Percentiles rank a stretch among this genome's conserved stretches.
These are phyloP conservation scores for Orbilia blumenaviensis DNA, from an alignment of 2,329 filamentous ascomycete species.

Conservation along the genomic window DNA sequence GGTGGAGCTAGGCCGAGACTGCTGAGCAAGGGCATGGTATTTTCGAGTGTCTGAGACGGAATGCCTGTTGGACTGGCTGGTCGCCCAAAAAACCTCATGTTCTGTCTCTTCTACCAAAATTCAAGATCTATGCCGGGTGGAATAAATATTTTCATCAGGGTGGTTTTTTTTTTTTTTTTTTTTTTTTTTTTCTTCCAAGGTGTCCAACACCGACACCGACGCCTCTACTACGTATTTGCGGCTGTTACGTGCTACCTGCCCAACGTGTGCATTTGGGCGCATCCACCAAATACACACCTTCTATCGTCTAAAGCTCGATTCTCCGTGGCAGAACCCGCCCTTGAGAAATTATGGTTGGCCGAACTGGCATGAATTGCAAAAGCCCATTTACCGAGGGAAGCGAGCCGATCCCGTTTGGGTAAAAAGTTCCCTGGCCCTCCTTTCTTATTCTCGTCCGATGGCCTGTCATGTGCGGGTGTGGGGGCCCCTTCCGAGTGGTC, in stretches of 20 bases:
- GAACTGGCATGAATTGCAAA: constrained; percentile 28
- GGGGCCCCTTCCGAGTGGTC: constrained; percentile 51
- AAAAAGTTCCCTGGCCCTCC: constrained; percentile 10
- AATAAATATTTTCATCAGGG: constrained; percentile 9
- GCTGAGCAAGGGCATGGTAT: constrained; percentile 4
- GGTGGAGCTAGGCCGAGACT: constrained; percentile 18
- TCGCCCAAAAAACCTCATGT: neutral
- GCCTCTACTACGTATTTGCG: constrained; percentile 9
- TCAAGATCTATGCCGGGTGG: constrained; percentile 9
- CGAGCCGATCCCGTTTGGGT: constrained; percentile 27
- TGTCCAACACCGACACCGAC: neutral
- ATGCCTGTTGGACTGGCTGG: neutral
- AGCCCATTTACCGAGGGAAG: constrained; percentile 42
- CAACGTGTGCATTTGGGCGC: neutral
- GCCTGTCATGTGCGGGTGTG: constrained; percentile 48
- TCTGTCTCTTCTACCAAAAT: neutral
- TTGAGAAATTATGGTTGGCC: constrained; percentile 10
- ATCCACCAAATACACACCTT: constrained; percentile 1
- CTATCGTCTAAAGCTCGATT: constrained; percentile 13
- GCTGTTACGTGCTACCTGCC: constrained; percentile 7
- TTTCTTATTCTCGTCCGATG: constrained; percentile 41
- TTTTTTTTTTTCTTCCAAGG: too few relatives aligned
- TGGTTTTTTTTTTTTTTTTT: too few relatives aligned
- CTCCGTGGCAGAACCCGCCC: neutral
- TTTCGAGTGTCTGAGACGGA: constrained; percentile 7